Percentiles rank a stretch among this genome's conserved stretches.
Evolutionary conservation across 352 stramenopile species (phyloP).

Genomic region (Pythium scleroteichum): DNA sequence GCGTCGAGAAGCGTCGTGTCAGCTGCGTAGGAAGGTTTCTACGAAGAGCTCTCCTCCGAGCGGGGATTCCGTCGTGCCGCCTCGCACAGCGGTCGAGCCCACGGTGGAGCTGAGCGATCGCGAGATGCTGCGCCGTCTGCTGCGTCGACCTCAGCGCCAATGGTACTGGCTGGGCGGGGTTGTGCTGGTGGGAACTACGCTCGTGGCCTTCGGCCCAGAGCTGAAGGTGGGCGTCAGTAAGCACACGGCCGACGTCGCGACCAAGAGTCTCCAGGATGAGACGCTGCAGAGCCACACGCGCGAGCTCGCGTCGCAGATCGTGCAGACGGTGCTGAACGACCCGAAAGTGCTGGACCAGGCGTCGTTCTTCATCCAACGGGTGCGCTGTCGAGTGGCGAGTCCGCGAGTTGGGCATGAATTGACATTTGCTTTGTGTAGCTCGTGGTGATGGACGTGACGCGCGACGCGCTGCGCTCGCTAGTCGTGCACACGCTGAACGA

Average conservation of each 20-base stretch:
- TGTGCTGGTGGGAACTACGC: conserved; percentile 41
- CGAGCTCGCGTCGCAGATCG: conserved; percentile 80
- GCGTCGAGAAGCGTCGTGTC: not conserved
- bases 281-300: conserved; percentile 72
- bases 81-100: not conserved
- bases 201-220: conserved; percentile 76
- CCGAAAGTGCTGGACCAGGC: conserved; percentile 82
- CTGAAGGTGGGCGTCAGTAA: conserved; percentile 81
- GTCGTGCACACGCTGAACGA: conserved; percentile 70
- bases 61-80: not conserved
- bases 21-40: conserved; percentile 2
- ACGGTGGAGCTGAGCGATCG: conserved; percentile 43
- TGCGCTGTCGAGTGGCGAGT: conserved; percentile 25
- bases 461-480: conserved; percentile 46
- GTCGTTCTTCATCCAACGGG: conserved; percentile 69
- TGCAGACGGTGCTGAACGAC: conserved; percentile 86
- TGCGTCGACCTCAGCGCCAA: conserved; percentile 48
- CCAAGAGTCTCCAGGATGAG: conserved; percentile 82
- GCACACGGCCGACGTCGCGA: conserved; percentile 81
- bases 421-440: conserved; percentile 37
- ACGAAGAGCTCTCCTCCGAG: conserved; percentile 2
- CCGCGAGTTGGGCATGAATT: too few relatives aligned
- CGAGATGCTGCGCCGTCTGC: conserved; percentile 32
- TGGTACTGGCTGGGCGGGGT: conserved; percentile 58
- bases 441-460: conserved; percentile 65